Evolutionary conservation across 345 rosid genomes (phyloP), one percentile per base, ranked within the genome.

Genomic region (Limnanthes douglasii): DNA sequence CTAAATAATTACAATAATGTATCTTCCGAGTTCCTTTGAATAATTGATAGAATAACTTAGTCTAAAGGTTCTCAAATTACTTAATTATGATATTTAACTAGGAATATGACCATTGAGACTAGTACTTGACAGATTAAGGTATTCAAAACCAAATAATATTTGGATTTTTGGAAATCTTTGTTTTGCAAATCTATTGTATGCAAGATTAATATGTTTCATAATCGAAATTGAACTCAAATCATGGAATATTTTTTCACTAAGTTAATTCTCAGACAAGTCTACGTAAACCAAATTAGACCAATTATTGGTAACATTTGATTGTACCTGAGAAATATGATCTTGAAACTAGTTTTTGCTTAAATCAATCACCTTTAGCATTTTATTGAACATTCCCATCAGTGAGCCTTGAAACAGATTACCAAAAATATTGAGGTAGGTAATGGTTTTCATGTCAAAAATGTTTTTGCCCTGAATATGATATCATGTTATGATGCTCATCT

Each of bases 281-380:
- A 82, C 59, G 64, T 65, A 45, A 58, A 71, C 54, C 73, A 82
- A 65, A 52, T 19, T 43, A 53, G 72, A 66, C 78, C 79, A 56
- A 18, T 56, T 56, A 34, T 44, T 48, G 51, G 56, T 52, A 30
- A 65, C 65, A 56, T 65, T 72, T 57, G 66, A 63, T 26, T 59
- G 78, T 78, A 75, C 93, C 74, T 73, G 85, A 63, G 93, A 71
- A 52, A 78, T 58, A 53, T 82, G 72, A 34, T 80, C 97, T 50
- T 65, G 73, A 60, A 82, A 71, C 65, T 50, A 64, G 73, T 86
- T 86, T 59, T 43, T 75, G 68, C 95, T 75, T 11, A 86, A 48
- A 53, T 86, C 97, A 55, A 66, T 52, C 44, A 73, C 69, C 54
- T 58, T 60, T 15, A 82, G 41, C 33, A 12, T 38, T 62, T 54